Conservation (phyloP, 1,139 yeast species). For the Sugiyamaella sp. region DNA sequence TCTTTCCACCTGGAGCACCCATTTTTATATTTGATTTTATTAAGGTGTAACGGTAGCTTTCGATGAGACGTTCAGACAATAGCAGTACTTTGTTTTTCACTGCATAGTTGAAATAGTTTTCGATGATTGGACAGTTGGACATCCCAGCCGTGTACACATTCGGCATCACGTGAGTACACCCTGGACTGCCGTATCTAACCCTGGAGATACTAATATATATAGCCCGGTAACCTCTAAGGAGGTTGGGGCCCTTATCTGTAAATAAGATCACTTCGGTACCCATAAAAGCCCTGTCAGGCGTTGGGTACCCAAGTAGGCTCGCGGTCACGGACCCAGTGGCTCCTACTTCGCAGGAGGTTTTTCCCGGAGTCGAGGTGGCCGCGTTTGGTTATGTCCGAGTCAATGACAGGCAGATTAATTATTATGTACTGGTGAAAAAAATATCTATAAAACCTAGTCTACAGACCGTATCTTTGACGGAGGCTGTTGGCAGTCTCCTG, state of each 20-base stretch:
- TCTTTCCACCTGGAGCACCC: slow-evolving; percentile 75
- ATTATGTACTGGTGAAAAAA: background rate
- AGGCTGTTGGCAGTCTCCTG: slow-evolving; percentile 29
- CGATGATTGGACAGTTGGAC: slow-evolving; percentile 5
- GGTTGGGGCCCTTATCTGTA: too few relatives aligned
- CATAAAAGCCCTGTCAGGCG: too few relatives aligned
- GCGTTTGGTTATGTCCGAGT: too few relatives aligned
- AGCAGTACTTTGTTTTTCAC: background rate
- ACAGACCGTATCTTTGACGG: slow-evolving; percentile 30
- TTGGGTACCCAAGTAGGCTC: too few relatives aligned
- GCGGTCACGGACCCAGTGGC: too few relatives aligned
- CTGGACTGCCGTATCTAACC: too few relatives aligned
- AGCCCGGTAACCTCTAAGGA: too few relatives aligned
- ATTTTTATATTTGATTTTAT: slow-evolving; percentile 41
- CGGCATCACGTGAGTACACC: slow-evolving; percentile 3
- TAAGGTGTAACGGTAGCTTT: background rate
- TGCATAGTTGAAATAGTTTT: slow-evolving; percentile 3
- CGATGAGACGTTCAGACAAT: background rate
- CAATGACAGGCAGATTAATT: background rate
- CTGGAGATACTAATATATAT: too few relatives aligned
- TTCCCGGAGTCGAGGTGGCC: too few relatives aligned
- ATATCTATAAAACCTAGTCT: slow-evolving; percentile 1
- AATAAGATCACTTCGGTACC: too few relatives aligned
- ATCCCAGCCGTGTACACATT: background rate
- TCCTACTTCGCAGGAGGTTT: too few relatives aligned